phyloP scores from a whole-genome alignment of 176 grass and related monocot species.

The Avena atlantica region DNA sequence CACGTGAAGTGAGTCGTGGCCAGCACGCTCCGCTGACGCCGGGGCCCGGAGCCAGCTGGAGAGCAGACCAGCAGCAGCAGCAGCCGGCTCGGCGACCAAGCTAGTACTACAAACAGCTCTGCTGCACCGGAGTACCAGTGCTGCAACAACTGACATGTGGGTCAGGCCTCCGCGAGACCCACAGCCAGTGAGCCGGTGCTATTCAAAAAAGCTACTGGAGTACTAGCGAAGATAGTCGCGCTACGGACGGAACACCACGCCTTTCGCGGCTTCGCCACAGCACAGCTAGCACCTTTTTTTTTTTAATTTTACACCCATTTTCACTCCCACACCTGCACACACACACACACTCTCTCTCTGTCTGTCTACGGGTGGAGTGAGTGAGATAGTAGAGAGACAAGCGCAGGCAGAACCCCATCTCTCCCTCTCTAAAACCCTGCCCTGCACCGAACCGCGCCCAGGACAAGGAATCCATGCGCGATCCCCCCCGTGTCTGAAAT shows the following conservation, averaged over 20 bases:
- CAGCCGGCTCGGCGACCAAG: background rate
- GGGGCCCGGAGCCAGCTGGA: background rate
- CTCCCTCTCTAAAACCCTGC: conserved; percentile 50
- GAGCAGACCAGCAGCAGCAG: background rate
- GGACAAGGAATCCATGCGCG: background rate
- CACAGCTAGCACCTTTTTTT: background rate
- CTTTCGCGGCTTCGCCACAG: too few species aligned
- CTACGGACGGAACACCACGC: too few species aligned
- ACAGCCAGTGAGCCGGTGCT: background rate
- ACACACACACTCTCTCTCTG: background rate
- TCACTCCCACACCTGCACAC: background rate
- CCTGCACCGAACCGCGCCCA: conserved; percentile 37
- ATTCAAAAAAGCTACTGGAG: too few species aligned
- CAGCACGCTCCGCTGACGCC: background rate
- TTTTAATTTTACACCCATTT: background rate
- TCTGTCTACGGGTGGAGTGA: background rate
- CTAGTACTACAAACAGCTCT: background rate
- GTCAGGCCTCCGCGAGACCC: rapidly evolving
- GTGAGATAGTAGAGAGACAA: background rate
- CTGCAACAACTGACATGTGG: background rate
- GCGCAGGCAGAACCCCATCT: background rate
- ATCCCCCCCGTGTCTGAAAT: too few species aligned
- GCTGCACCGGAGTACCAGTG: background rate
- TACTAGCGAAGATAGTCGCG: too few species aligned
- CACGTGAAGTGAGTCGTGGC: conserved; percentile 7